Evolutionary conservation across 1,284 basidiomycete genomes (phyloP).

Genomic region (Sporisorium iseilematis-ciliati): DNA sequence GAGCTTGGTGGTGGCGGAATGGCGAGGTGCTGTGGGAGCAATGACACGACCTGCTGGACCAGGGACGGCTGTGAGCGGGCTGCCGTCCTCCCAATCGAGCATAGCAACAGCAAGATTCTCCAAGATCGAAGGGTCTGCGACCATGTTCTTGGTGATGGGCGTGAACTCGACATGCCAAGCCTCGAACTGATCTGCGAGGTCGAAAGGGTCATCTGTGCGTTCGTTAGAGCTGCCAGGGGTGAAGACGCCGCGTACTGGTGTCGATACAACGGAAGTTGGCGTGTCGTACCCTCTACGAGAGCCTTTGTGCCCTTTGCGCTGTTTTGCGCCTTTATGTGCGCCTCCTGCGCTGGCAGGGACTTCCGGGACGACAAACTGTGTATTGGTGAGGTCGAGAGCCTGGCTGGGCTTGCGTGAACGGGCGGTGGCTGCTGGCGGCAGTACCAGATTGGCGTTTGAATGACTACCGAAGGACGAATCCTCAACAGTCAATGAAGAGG

Average conservation of each 20-base stretch:
- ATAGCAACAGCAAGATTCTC: slow-evolving; percentile 46
- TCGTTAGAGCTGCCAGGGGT: slow-evolving; percentile 44
- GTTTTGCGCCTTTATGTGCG: slow-evolving; percentile 20
- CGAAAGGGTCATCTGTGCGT: slow-evolving; percentile 45
- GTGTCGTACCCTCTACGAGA: slow-evolving; percentile 43
- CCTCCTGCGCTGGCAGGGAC: slow-evolving; percentile 44
- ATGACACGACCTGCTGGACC: slow-evolving; percentile 26
- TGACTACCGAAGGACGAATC: slow-evolving; percentile 1
- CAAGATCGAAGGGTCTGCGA: slow-evolving; percentile 42
- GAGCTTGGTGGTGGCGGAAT: slow-evolving; percentile 12
- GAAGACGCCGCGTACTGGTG: slow-evolving; percentile 35
- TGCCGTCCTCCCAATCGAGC: slow-evolving; percentile 49
- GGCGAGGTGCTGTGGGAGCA: slow-evolving; percentile 29
- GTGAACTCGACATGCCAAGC: slow-evolving; percentile 68
- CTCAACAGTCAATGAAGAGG: slow-evolving; percentile 5
- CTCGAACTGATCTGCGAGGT: slow-evolving; percentile 58
- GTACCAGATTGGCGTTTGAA: neutral
- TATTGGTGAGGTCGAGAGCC: slow-evolving; percentile 52
- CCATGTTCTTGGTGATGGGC: slow-evolving; percentile 57
- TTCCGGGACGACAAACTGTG: slow-evolving; percentile 51
- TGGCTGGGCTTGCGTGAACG: slow-evolving; percentile 54
- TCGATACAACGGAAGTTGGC: slow-evolving; percentile 19
- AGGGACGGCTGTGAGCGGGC: slow-evolving; percentile 39
- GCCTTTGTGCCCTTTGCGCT: slow-evolving; percentile 44
- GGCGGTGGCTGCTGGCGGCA: slow-evolving; percentile 15